A percentile compares a stretch with the other conserved stretches of the same genome.
Evolutionary conservation across 768 basidiomycete genomes (phyloP).

Genomic region (Termitomyces sp.): DNA sequence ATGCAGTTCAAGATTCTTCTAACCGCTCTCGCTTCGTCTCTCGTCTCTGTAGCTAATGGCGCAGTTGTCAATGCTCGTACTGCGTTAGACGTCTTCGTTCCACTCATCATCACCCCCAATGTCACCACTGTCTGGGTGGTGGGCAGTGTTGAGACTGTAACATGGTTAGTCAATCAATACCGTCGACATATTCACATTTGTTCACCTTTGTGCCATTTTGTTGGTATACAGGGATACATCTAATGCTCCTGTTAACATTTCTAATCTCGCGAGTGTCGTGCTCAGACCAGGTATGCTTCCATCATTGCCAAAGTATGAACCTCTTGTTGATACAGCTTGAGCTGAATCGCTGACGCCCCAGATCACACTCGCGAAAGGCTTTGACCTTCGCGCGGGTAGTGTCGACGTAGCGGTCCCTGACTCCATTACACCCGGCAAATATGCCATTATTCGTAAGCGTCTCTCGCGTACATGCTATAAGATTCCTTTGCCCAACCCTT

Average conservation of each 20-base stretch:
- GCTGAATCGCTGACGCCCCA: not conserved
- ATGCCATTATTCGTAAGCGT: not conserved
- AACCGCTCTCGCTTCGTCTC: conserved; percentile 16
- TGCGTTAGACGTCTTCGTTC: conserved; percentile 21
- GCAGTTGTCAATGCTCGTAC: conserved; percentile 14
- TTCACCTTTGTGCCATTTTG: not conserved
- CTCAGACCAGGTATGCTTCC: conserved; percentile 22
- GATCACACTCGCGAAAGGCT: conserved; percentile 21
- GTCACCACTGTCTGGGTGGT: conserved; percentile 19
- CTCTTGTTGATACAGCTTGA: not conserved
- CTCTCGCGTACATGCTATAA: not conserved
- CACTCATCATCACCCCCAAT: conserved; percentile 21
- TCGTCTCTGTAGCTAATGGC: conserved; percentile 14
- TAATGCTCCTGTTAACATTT: conserved; percentile 30
- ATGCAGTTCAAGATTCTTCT: conserved; percentile 13
- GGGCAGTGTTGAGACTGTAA: conserved; percentile 19
- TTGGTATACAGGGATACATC: conserved; percentile 28
- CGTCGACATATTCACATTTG: not conserved
- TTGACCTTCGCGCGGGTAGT: conserved; percentile 28
- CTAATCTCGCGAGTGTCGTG: conserved; percentile 27
- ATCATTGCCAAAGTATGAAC: not conserved
- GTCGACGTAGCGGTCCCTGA: conserved; percentile 27
- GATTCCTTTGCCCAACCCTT: not conserved
- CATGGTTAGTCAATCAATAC: conserved; percentile 18
- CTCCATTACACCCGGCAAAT: not conserved